Evolutionary conservation across 1,284 basidiomycete genomes (phyloP).

Genomic region (Meira miltonrushii): DNA sequence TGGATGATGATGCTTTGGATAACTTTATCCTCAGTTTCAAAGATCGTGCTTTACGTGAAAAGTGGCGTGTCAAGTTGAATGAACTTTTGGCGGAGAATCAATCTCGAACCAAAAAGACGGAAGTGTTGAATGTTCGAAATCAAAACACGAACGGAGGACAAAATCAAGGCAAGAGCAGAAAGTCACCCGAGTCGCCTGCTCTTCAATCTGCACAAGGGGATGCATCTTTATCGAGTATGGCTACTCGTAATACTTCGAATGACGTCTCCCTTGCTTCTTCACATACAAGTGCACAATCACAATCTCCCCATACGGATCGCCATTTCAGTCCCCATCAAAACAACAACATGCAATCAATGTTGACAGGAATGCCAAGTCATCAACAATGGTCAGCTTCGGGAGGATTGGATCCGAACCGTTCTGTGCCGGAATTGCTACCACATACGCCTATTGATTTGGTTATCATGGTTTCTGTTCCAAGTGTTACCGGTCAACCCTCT

Average conservation of each 20-base stretch:
- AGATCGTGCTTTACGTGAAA: conserved; percentile 77
- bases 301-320: not conserved
- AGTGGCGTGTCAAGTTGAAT: conserved; percentile 63
- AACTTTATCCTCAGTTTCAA: conserved; percentile 91
- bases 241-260: not conserved
- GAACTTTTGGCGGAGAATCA: conserved; percentile 20
- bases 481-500: conserved; percentile 22
- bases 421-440: conserved; percentile 55
- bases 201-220: not conserved
- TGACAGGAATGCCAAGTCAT: conserved; percentile 9
- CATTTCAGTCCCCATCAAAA: not conserved
- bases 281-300: not conserved
- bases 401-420: conserved; percentile 37
- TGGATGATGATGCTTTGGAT: conserved; percentile 87
- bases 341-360: not conserved
- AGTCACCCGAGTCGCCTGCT: not conserved
- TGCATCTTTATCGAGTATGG: not conserved
- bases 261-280: not conserved
- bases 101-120: not conserved
- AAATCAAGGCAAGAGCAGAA: not conserved
- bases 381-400: conserved; percentile 45
- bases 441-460: conserved; percentile 88
- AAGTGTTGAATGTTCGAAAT: no score
- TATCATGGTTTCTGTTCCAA: conserved; percentile 78
- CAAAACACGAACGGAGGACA: not conserved